These are phyloP conservation scores for Arctium lappa DNA, from an alignment of 129 eudicot genomes.

Conservation along the genomic window DNA sequence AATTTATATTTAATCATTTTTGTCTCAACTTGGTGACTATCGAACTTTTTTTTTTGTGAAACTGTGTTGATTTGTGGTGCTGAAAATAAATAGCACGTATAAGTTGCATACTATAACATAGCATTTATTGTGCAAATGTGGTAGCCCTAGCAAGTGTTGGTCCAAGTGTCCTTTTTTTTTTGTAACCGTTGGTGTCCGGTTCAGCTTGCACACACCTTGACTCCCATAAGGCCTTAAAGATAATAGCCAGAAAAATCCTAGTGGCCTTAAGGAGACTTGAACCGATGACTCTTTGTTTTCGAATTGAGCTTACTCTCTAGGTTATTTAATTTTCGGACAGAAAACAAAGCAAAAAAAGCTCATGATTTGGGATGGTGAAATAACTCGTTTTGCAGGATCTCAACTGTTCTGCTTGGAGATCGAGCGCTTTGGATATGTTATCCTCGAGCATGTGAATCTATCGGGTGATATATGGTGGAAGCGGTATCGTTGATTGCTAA, in stretches of 20 bases:
- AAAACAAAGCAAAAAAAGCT: no score
- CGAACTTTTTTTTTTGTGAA: no score
- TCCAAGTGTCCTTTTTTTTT: not conserved
- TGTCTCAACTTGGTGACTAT: no score
- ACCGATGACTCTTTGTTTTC: not conserved
- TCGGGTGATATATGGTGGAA: not conserved
- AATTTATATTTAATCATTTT: no score
- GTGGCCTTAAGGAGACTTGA: not conserved
- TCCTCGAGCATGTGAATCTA: not conserved
- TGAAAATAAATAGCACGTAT: no score
- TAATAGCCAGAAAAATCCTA: not conserved
- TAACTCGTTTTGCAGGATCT: conserved; percentile 18
- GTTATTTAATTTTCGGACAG: not conserved
- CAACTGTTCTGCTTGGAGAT: conserved; percentile 1
- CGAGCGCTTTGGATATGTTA: not conserved
- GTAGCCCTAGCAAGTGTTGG: not conserved
- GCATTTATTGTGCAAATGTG: not conserved
- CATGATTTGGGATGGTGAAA: not conserved
- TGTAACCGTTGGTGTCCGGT: not conserved
- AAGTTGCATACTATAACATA: no score
- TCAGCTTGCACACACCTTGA: not conserved
- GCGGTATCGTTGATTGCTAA: not conserved
- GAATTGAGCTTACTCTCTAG: not conserved
- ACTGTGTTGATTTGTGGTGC: no score
- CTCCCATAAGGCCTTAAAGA: not conserved